A percentile compares a stretch with the other conserved stretches of the same genome.
Conservation (phyloP, 1,284 basidiomycete species). For the Ganoderma lingzhi region DNA sequence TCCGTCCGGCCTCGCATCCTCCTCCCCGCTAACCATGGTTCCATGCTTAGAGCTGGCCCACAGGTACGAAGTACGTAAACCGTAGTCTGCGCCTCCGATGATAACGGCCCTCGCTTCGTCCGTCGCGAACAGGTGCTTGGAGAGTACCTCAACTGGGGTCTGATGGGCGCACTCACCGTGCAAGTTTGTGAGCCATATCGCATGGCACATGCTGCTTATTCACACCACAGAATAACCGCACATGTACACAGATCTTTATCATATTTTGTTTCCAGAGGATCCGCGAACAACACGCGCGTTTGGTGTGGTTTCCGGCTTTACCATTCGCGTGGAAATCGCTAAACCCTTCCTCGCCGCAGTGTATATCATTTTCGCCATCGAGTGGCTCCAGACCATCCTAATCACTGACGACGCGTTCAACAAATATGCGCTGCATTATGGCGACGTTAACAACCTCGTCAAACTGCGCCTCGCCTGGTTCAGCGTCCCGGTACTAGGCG, state of each 20-base stretch:
- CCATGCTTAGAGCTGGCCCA: constrained; percentile 1
- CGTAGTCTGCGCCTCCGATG: background rate
- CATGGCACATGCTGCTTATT: background rate
- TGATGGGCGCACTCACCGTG: constrained; percentile 12
- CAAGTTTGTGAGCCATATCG: constrained; percentile 19
- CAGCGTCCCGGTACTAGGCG: constrained; percentile 33
- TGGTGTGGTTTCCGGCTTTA: background rate
- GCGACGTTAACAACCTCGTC: constrained; percentile 19
- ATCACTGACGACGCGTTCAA: constrained; percentile 27
- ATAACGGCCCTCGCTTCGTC: background rate
- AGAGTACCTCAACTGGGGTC: constrained; percentile 16
- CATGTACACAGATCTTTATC: constrained; percentile 14
- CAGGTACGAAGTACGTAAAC: background rate
- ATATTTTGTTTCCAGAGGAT: constrained; percentile 4
- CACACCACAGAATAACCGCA: background rate
- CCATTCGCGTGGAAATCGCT: background rate
- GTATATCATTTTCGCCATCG: constrained; percentile 23
- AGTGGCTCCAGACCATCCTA: constrained; percentile 29
- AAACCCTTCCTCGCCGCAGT: constrained; percentile 20
- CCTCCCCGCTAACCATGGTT: background rate
- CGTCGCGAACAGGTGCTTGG: constrained; percentile 14
- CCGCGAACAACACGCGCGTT: background rate
- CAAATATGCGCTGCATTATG: constrained; percentile 29
- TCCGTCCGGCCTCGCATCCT: background rate
- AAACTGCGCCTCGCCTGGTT: constrained; percentile 33